A percentile compares a stretch with the other conserved stretches of the same genome.
Conservation (phyloP, 345 rosid species). For the Populus ilicifolia region DNA sequence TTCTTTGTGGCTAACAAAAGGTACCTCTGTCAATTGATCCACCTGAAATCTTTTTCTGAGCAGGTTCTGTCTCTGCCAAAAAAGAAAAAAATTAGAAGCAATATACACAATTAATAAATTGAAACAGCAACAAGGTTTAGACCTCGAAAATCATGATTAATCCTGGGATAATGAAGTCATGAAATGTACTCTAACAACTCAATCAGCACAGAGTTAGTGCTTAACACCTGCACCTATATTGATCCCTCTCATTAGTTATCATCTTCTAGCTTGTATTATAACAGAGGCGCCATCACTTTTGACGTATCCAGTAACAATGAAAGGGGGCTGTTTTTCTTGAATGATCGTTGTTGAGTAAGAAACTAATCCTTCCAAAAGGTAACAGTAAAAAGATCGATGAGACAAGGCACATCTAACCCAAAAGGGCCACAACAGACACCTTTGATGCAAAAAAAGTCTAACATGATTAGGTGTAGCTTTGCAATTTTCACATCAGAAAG, state of each 20-base stretch:
- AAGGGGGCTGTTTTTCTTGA: background rate
- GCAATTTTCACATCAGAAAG: background rate
- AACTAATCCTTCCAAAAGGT: background rate
- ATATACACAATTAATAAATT: background rate
- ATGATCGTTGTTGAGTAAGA: background rate
- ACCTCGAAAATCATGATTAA: background rate
- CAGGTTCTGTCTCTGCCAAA: constrained; percentile 54
- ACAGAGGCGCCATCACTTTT: background rate
- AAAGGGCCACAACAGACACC: background rate
- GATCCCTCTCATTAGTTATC: background rate
- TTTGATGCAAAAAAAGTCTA: background rate
- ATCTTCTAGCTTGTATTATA: background rate
- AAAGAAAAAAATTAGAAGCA: background rate
- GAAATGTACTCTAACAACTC: background rate
- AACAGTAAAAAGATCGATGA: background rate
- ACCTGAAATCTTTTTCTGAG: constrained; percentile 47
- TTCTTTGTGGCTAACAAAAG: background rate
- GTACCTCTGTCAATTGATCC: constrained; percentile 73
- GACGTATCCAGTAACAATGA: background rate
- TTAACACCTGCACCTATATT: background rate
- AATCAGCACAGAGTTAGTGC: background rate
- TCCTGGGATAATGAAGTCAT: background rate
- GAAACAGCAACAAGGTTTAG: background rate
- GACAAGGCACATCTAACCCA: background rate
- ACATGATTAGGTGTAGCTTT: background rate